phyloP scores from a whole-genome alignment of 345 rosid genomes.

The Gossypium mustelinum region DNA sequence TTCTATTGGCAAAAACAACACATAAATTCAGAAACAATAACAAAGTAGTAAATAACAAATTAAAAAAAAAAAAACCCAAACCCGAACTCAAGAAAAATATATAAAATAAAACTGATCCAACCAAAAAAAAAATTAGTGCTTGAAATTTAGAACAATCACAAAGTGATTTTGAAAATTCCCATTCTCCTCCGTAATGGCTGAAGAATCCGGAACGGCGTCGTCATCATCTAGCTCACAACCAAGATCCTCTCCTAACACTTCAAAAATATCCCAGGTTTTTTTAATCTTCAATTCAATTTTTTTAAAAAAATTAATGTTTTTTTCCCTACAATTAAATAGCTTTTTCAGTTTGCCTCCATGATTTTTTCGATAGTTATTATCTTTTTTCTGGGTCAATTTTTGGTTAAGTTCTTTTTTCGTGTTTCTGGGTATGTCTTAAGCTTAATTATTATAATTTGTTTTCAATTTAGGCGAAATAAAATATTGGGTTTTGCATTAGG shows the following conservation, averaged over 20 bases:
- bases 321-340: background rate
- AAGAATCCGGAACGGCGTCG: slow-evolving; percentile 30
- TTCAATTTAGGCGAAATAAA: background rate
- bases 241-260: slow-evolving; percentile 24
- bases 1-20: background rate
- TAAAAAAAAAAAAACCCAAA: background rate
- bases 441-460: background rate
- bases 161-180: slow-evolving; percentile 7
- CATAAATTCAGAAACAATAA: background rate
- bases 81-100: no score
- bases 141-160: background rate
- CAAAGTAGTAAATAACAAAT: background rate
- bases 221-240: slow-evolving; percentile 32
- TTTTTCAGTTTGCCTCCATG: background rate
- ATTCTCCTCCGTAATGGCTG: slow-evolving; percentile 34
- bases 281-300: background rate
- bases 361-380: background rate
- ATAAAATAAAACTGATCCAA: background rate
- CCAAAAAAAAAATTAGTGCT: background rate
- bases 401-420: background rate
- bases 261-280: slow-evolving; percentile 43
- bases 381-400: background rate
- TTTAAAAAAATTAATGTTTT: background rate
- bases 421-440: background rate
- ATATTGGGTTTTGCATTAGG: background rate